Conservation (phyloP, 768 basidiomycete species). For the Tricholoma sp. region DNA sequence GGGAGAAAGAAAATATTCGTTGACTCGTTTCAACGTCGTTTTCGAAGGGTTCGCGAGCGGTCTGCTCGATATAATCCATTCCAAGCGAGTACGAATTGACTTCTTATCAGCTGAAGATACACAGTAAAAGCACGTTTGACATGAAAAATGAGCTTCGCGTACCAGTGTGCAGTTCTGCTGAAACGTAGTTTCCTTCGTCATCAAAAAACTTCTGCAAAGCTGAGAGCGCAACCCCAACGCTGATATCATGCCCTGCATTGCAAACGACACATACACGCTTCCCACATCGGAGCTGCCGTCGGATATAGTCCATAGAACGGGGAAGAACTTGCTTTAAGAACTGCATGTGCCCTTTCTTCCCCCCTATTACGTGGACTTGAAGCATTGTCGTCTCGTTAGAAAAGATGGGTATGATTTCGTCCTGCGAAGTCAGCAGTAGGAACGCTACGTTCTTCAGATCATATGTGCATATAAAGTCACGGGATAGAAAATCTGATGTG, state of each 20-base stretch:
- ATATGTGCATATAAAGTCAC: not conserved
- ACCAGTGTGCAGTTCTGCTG: conserved; percentile 6
- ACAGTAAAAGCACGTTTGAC: not conserved
- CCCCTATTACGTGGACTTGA: conserved; percentile 25
- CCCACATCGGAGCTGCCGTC: conserved; percentile 28
- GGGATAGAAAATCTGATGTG: conserved; percentile 17
- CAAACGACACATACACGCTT: conserved; percentile 45
- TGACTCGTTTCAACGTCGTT: conserved; percentile 72
- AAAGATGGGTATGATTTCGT: not conserved
- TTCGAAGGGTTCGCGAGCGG: conserved; percentile 82
- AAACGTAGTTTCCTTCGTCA: conserved; percentile 35
- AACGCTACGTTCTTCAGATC: not conserved
- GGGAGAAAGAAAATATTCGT: conserved; percentile 62
- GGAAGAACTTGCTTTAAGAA: conserved; percentile 35
- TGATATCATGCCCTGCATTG: conserved; percentile 53
- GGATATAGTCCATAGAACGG: conserved; percentile 41
- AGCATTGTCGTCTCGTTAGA: conserved; percentile 2
- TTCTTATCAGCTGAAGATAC: conserved; percentile 44
- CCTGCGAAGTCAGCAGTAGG: not conserved
- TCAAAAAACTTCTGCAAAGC: conserved; percentile 57
- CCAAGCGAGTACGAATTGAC: conserved; percentile 65
- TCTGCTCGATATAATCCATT: conserved; percentile 79
- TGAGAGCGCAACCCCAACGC: conserved; percentile 59
- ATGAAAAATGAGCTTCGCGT: not conserved
- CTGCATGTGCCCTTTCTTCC: conserved; percentile 49